Evolutionary conservation across 1,284 basidiomycete species (phyloP), one percentile per base, ranked within the genome.

Genomic region (Tilletiopsis washingtonensis): DNA sequence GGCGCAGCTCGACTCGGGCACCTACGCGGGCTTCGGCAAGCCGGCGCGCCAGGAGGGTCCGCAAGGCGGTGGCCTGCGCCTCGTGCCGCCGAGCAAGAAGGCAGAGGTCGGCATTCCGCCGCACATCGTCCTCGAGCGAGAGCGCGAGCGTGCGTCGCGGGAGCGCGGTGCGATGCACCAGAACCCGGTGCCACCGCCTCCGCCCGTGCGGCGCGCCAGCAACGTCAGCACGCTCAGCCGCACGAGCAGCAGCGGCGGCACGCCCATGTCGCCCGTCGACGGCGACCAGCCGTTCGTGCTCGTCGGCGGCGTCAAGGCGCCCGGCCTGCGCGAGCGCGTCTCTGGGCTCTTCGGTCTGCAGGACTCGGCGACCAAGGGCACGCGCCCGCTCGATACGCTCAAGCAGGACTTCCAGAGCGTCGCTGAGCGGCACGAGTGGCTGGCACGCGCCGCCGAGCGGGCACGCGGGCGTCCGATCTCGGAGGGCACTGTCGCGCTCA

Each of bases 1-100:
- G 45, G 21, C 65, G 38, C 44, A 54, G 25, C 54, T 68, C 32
- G 58, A 62, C 24, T 44, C 62, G 3, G 62, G 66, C 39, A 61
- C 59, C 6, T 61, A 69, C 39, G 61, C 68, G 14, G 64, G 67
- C 20, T 65, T 66, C 59, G 51, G 59, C 48, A 51, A 56, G 23
- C 37, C 51, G 14, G 40, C 43, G 14, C 42, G 24, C 3, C 36
- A 45, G 11, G 59, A 58, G 37, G 55, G 51, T 17, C 58, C 62
- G 17, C 56, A 59, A 39, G 37, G 40, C 17, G 67, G 63, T 29
- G 67, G 67, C 5, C 44, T 68, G 45, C 56, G 66, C 5, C 49
- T 68, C 11, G 56, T 61, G 0, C 61, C 64, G 2, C 59, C 64
- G 7, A 56, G 54, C 34, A 64, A 57, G 25, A 62, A 68, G 40